These are phyloP conservation scores for Lotus japonicus DNA, from an alignment of 306 rosid species.

Conservation along the genomic window DNA sequence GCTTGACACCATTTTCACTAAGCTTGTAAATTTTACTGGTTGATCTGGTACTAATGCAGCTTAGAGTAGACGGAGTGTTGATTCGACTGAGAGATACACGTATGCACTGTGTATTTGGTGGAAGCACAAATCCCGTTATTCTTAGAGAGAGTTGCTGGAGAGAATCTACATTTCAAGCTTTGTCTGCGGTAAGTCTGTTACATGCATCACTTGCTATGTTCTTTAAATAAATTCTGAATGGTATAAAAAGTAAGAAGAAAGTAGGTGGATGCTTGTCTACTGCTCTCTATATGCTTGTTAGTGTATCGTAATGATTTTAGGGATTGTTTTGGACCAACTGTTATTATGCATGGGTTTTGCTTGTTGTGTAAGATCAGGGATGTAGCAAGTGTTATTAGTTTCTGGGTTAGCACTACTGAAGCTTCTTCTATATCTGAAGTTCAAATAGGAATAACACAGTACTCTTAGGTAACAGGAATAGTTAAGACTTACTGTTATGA, in stretches of 20 bases:
- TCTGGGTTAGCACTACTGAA: conserved; percentile 2
- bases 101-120: conserved; percentile 75
- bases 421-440: background rate
- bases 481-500: background rate
- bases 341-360: background rate
- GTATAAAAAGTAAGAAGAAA: background rate
- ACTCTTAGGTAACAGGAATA: background rate
- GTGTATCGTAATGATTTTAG: background rate
- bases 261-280: background rate
- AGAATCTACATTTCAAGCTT: conserved; percentile 77
- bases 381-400: background rate
- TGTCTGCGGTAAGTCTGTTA: conserved; percentile 65
- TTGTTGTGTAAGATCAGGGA: background rate
- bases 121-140: conserved; percentile 44
- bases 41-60: conserved; percentile 46
- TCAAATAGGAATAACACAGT: background rate
- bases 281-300: background rate
- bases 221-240: background rate
- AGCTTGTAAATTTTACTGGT: conserved; percentile 4
- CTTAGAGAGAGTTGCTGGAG: conserved; percentile 95
- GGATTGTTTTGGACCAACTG: background rate
- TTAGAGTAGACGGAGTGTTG: conserved; percentile 94
- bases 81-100: conserved; percentile 95
- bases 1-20: background rate
- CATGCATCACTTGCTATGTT: conserved; percentile 1